Percentiles rank a stretch among this genome's conserved stretches.
phyloP scores from a whole-genome alignment of 306 rosid genomes.

The Morella rubra region DNA sequence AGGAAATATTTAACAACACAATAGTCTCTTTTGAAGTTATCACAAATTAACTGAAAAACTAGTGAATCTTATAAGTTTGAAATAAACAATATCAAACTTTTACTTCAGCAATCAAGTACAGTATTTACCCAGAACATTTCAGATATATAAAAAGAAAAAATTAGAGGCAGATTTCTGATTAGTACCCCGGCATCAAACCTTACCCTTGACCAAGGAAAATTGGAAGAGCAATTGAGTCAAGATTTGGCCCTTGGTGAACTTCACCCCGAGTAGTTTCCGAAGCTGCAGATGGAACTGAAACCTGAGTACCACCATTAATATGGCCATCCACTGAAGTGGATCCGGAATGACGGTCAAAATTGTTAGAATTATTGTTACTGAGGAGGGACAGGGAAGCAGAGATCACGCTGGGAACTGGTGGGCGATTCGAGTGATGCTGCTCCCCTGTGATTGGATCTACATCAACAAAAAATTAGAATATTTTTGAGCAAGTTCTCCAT shows the following conservation, averaged over 20 bases:
- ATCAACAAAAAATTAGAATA: conserved; percentile 1
- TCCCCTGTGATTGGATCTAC: background rate
- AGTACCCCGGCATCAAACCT: conserved; percentile 6
- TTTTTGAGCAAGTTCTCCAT: background rate
- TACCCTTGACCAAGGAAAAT: background rate
- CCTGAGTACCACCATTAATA: background rate
- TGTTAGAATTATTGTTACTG: background rate
- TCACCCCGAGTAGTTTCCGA: background rate
- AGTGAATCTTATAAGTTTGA: background rate
- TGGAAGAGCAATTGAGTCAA: conserved; percentile 1
- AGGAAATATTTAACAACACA: background rate
- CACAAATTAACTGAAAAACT: background rate
- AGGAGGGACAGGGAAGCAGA: background rate
- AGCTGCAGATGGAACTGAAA: background rate
- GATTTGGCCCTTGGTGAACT: background rate
- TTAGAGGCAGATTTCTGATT: too few relatives aligned
- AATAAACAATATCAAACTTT: background rate
- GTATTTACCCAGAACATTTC: background rate
- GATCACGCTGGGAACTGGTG: background rate
- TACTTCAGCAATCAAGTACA: background rate
- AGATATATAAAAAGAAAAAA: too few relatives aligned
- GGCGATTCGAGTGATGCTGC: background rate
- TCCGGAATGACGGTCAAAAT: background rate
- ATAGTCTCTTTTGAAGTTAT: background rate
- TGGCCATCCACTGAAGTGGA: background rate